Evolutionary conservation across 495 filamentous ascomycete genomes (phyloP).

Genomic region (Xylaria longipes): DNA sequence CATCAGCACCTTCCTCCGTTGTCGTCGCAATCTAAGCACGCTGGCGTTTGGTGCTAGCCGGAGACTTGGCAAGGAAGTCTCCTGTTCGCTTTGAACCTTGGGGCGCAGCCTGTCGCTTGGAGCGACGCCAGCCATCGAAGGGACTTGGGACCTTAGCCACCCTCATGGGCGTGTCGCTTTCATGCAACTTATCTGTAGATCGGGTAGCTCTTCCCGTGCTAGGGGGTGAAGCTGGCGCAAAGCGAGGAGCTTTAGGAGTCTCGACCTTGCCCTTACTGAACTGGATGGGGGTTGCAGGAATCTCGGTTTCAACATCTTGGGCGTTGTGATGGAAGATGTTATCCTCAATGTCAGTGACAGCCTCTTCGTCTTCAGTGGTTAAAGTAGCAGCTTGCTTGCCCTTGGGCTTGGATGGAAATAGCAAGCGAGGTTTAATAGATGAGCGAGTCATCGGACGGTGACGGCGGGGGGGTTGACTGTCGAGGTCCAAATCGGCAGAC

Average conservation of each 20-base stretch:
- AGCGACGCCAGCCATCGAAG: slow-evolving; percentile 69
- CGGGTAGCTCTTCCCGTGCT: slow-evolving; percentile 61
- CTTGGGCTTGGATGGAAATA: slow-evolving; percentile 72
- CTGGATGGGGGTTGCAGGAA: slow-evolving; percentile 45
- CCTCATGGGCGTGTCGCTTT: slow-evolving; percentile 40
- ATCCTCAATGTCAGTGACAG: slow-evolving; percentile 57
- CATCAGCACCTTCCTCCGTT: slow-evolving; percentile 17
- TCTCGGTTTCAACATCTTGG: slow-evolving; percentile 56
- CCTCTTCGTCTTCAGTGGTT: slow-evolving; percentile 56
- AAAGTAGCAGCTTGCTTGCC: slow-evolving; percentile 58
- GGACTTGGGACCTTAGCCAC: slow-evolving; percentile 58
- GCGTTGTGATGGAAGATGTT: slow-evolving; percentile 56
- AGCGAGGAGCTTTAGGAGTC: slow-evolving; percentile 59
- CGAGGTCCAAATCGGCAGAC: slow-evolving; percentile 52
- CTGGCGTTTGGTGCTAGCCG: slow-evolving; percentile 43
- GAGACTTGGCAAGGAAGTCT: slow-evolving; percentile 42
- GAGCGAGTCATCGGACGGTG: slow-evolving; percentile 70
- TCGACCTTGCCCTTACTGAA: slow-evolving; percentile 38
- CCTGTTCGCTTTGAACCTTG: slow-evolving; percentile 54
- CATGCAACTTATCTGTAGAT: slow-evolving; percentile 41
- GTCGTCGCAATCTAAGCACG: slow-evolving; percentile 39
- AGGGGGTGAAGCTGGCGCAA: slow-evolving; percentile 63
- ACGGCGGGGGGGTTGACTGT: slow-evolving; percentile 56
- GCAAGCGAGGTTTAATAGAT: slow-evolving; percentile 80
- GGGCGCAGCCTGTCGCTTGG: slow-evolving; percentile 53